A percentile compares a stretch with the other conserved stretches of the same genome.
Evolutionary conservation across 768 basidiomycete genomes (phyloP).

Genomic region (Amylocystis lapponica): DNA sequence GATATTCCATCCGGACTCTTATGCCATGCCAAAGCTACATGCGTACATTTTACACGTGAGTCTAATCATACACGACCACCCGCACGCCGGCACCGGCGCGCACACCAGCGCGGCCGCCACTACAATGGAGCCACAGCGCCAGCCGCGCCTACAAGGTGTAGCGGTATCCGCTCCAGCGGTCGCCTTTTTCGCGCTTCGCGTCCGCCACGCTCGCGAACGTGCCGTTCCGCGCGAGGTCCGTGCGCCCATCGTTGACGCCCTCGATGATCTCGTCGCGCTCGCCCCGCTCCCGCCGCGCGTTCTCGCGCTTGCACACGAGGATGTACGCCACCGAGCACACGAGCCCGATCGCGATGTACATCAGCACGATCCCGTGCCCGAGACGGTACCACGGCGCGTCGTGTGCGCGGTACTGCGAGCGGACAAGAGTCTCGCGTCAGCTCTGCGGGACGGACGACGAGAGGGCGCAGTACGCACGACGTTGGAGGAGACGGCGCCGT

Average conservation of each 20-base stretch:
- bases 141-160: conserved; percentile 42
- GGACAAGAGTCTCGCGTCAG: neutral
- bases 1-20: too few species aligned
- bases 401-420: conserved; percentile 48
- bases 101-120: too few species aligned
- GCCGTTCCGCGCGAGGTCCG: conserved; percentile 45
- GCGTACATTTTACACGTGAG: too few species aligned
- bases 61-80: too few species aligned
- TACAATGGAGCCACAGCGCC: neutral
- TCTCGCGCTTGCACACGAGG: conserved; percentile 48
- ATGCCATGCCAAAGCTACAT: too few species aligned
- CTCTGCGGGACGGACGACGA: neutral
- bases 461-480: conserved; percentile 42
- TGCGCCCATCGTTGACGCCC: conserved; percentile 31
- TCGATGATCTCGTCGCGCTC: conserved; percentile 66
- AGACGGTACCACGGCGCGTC: conserved; percentile 68
- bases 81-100: too few species aligned
- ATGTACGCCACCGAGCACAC: conserved; percentile 39
- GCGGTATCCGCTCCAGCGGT: conserved; percentile 71
- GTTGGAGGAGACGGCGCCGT: conserved; percentile 74
- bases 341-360: conserved; percentile 66
- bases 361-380: conserved; percentile 57
- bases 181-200: conserved; percentile 65
- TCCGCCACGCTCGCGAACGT: conserved; percentile 53
- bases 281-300: conserved; percentile 58